Evolutionary conservation across 805 yeast genomes (phyloP), one percentile per base, ranked within the genome.

Genomic region (Metschnikowia cubensis): DNA sequence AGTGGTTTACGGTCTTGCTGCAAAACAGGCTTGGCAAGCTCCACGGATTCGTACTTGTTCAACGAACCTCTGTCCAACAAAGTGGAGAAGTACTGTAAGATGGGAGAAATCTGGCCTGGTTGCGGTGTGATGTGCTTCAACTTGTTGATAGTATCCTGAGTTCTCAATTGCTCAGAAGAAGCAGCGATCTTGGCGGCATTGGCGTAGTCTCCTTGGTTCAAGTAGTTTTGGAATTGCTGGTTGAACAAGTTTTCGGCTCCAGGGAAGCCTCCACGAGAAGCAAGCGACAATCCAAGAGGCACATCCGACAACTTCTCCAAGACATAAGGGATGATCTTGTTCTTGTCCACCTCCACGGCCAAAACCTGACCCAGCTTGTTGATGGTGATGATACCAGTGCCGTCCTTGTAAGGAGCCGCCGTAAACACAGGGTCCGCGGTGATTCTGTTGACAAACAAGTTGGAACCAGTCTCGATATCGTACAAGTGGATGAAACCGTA

Each of bases 151-250:
- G 98, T 94, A 55, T 88, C 95, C 51, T 89, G 95, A 42, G 96
- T 91, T 75, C 99, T 84, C 70, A 94, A 77, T 63, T 89, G 89
- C 49, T 89, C 89, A 14, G 96, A 88, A 35, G 96, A 85, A 13
- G 98, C 98, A 35, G 99, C 99, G 52, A 92, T 88, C 72, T 89
- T 89, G 45, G 98, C 99, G 48, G 99, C 99, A 60, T 85, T 84
- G 50, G 83, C 77, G 65, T 90, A 94, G 67, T 90, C 94, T 59
- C 97, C 97, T 59, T 83, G 83, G 57, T 82, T 80, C 61, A 94
- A 77, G 61, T 85, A 79, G 66, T 84, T 83, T 63, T 90, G 95
- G 73, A 94, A 94, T 71, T 92, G 98, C 71, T 90, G 96, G 52
- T 79, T 73, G 70, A 94, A 91, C 55, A 94, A 77, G 62, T 83